These are phyloP conservation scores for Aspergillus novofumigatus DNA, from an alignment of 2,329 filamentous ascomycete genomes.

Conservation along the genomic window DNA sequence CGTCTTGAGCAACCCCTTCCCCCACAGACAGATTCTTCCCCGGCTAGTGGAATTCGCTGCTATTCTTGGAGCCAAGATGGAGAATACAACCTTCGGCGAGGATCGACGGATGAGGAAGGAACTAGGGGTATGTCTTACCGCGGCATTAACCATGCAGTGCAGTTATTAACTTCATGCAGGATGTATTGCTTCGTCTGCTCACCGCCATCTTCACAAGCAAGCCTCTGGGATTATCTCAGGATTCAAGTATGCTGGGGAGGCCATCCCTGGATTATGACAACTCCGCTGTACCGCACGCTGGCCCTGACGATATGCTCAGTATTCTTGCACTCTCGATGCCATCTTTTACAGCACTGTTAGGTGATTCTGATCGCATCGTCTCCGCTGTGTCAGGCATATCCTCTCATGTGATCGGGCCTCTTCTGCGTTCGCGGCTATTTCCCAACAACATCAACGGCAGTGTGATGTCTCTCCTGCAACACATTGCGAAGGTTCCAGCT, in stretches of 20 bases:
- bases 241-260: constrained; percentile 42
- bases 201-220: constrained; percentile 92
- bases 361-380: constrained; percentile 78
- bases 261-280: constrained; percentile 41
- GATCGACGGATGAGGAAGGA: constrained; percentile 88
- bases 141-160: background rate
- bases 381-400: constrained; percentile 77
- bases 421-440: constrained; percentile 78
- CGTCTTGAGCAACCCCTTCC: constrained; percentile 86
- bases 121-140: constrained; percentile 62
- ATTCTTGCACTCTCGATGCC: constrained; percentile 77
- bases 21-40: constrained; percentile 85
- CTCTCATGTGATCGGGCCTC: constrained; percentile 74
- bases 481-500: constrained; percentile 71
- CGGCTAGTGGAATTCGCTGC: constrained; percentile 83
- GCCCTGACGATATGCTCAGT: constrained; percentile 70
- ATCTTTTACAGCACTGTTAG: constrained; percentile 74
- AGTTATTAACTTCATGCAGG: constrained; percentile 49
- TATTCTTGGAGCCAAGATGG: constrained; percentile 88
- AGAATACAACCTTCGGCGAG: constrained; percentile 96
- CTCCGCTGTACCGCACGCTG: constrained; percentile 37
- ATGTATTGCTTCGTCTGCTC: constrained; percentile 80
- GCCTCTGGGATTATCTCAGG: constrained; percentile 67
- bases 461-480: constrained; percentile 68
- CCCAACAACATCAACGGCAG: constrained; percentile 75